Evolutionary conservation across 2,329 filamentous ascomycete genomes (phyloP).

Genomic region (Pseudopyricularia cyperi): DNA sequence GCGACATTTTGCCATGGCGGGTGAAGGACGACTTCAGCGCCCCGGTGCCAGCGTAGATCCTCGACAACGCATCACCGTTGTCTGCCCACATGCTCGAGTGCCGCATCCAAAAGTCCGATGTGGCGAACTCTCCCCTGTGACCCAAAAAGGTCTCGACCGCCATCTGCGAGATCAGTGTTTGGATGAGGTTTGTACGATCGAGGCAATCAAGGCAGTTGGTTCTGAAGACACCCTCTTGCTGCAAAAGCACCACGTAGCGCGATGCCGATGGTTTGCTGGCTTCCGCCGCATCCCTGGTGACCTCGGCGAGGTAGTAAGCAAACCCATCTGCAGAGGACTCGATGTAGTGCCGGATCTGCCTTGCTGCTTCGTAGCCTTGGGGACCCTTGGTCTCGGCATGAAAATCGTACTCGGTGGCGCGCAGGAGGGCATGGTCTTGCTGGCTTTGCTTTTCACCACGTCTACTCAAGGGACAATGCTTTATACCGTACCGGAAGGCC

Average conservation of each 20-base stretch:
- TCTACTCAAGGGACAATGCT: slow-evolving; percentile 57
- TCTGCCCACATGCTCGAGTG: slow-evolving; percentile 95
- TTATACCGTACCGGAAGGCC: slow-evolving; percentile 67
- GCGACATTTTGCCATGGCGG: slow-evolving; percentile 85
- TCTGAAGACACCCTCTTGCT: slow-evolving; percentile 90
- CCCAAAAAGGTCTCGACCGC: slow-evolving; percentile 72
- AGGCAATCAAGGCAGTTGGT: slow-evolving; percentile 95
- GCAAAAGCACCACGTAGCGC: slow-evolving; percentile 55
- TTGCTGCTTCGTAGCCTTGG: slow-evolving; percentile 81
- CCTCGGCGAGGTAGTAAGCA: slow-evolving; percentile 80
- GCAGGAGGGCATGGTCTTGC: slow-evolving; percentile 59
- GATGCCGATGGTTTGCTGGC: slow-evolving; percentile 15
- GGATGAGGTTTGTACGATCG: slow-evolving; percentile 89
- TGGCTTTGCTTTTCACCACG: slow-evolving; percentile 38
- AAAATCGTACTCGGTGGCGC: slow-evolving; percentile 86
- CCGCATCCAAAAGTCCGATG: slow-evolving; percentile 77
- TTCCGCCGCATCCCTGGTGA: slow-evolving; percentile 42
- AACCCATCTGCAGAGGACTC: slow-evolving; percentile 72
- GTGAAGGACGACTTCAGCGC: slow-evolving; percentile 94
- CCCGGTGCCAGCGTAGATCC: slow-evolving; percentile 93
- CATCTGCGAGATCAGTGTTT: slow-evolving; percentile 92
- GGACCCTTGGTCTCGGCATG: slow-evolving; percentile 85
- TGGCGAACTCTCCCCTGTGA: slow-evolving; percentile 56
- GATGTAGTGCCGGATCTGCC: slow-evolving; percentile 67
- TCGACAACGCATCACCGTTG: slow-evolving; percentile 86